Base-by-base conservation (phyloP, 345 rosid species). In the Arabidopsis suecica region DNA sequence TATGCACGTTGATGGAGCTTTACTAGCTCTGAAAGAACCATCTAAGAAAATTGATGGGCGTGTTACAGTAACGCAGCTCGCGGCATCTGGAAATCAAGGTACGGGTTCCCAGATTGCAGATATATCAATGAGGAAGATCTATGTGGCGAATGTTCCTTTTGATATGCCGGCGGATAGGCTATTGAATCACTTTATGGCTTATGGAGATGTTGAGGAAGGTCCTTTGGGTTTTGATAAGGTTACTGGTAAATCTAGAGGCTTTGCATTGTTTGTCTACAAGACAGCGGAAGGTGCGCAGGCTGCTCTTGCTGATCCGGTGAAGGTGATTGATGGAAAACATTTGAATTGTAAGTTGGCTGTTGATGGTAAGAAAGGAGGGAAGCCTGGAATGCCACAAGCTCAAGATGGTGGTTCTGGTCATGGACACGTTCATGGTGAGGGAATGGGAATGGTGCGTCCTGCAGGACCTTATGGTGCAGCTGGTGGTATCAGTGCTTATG, bases 171-270 rank as follows among this genome's bases (percentile, higher is more conserved):
- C 88, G 5, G 93, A 85, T 47, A 89, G 86, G 83, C 75, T 91
- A 9, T n/a, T 82, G 70, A 78, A 80, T 11, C 86, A 74, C 30
- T 91, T 88, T 44, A 34, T 86, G 32, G 79, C 77, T 70, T 91
- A 85, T 45, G 97, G 97, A 6, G 96, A 91, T 67, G 86, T 91
- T 32, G 97, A 91, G 72, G 91, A 86, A 71, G 97, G 97, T 5
- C 97, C 97, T 1, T 56, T 91, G 53, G 97, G 97, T 5, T 88
- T 88, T 56, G 96, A 89, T 78, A 89, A 89, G 75, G 81, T 81
- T 78, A 89, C 96, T 0, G 96, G 96, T 22, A 91, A 91, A 56
- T 87, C 91, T 0, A 83, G 81, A 41, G 97, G 97, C 0, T 91
- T 86, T 48, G 93, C 96, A 0, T 74, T 91, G 74, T 91, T 91